These are phyloP conservation scores for Meripilus lineatus DNA, from an alignment of 1,284 basidiomycete genomes.

Conservation along the genomic window DNA sequence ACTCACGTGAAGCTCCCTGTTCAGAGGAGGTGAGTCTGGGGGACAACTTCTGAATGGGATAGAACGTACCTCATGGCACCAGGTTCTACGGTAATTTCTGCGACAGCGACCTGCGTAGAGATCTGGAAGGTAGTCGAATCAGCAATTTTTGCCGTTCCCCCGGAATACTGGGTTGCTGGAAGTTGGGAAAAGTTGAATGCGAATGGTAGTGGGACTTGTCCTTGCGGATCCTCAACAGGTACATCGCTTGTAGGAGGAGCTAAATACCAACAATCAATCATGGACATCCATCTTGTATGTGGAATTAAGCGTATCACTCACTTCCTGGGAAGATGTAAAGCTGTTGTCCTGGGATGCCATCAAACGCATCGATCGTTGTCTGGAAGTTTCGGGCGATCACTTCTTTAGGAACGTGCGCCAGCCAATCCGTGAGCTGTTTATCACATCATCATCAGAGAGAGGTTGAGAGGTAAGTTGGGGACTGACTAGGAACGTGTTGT, in stretches of 20 bases:
- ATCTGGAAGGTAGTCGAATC: constrained; percentile 54
- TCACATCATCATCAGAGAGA: no score
- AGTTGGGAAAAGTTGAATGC: constrained; percentile 48
- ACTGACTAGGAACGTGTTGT: constrained; percentile 55
- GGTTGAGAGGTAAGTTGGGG: no score
- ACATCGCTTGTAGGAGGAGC: constrained; percentile 16
- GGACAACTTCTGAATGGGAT: no score
- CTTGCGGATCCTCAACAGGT: constrained; percentile 30
- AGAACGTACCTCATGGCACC: constrained; percentile 44
- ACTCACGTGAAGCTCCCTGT: constrained; percentile 49
- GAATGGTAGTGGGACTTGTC: constrained; percentile 40
- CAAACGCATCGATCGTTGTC: constrained; percentile 45
- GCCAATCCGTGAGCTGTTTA: constrained; percentile 56
- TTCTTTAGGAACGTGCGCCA: constrained; percentile 53
- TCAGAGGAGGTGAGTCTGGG: no score
- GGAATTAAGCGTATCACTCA: constrained; percentile 18
- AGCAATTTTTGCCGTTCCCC: constrained; percentile 57
- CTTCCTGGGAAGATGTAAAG: constrained; percentile 54
- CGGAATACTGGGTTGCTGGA: constrained; percentile 34
- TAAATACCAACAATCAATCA: constrained; percentile 3
- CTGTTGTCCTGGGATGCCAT: constrained; percentile 43
- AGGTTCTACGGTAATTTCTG: constrained; percentile 52
- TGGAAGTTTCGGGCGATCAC: constrained; percentile 71
- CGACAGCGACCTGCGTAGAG: constrained; percentile 49
- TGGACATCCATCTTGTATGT: background rate